Evolutionary conservation across 768 basidiomycete genomes (phyloP).

Genomic region (Russula dissimulans): DNA sequence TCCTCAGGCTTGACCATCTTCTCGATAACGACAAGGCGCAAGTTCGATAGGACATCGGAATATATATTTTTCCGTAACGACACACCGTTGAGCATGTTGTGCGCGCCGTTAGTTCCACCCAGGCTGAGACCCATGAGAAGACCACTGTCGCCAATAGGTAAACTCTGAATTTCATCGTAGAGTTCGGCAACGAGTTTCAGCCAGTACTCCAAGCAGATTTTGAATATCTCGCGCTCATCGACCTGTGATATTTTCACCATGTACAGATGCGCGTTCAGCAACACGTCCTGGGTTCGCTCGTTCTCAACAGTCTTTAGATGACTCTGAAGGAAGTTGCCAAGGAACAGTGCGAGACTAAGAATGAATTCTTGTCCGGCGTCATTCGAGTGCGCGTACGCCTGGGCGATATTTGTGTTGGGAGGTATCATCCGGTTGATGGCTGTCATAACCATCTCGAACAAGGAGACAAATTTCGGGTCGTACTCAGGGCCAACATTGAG

Average conservation of each 20-base stretch:
- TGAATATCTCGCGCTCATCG: slow-evolving; percentile 98
- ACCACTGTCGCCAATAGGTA: slow-evolving; percentile 82
- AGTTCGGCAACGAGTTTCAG: slow-evolving; percentile 89
- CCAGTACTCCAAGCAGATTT: slow-evolving; percentile 99
- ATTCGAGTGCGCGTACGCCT: slow-evolving; percentile 80
- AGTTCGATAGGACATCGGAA: slow-evolving; percentile 86
- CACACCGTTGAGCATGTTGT: slow-evolving; percentile 66
- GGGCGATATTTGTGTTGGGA: slow-evolving; percentile 87
- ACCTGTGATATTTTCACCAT: slow-evolving; percentile 98
- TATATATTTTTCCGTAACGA: slow-evolving; percentile 90
- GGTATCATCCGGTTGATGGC: slow-evolving; percentile 95
- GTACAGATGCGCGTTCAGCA: slow-evolving; percentile 94
- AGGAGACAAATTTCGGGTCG: slow-evolving; percentile 93
- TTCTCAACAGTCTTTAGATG: slow-evolving; percentile 94
- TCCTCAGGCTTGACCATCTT: slow-evolving; percentile 99
- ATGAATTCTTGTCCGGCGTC: slow-evolving; percentile 96
- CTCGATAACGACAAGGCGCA: slow-evolving; percentile 93
- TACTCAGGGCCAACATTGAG: slow-evolving; percentile 94
- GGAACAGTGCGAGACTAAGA: slow-evolving; percentile 94
- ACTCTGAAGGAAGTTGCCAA: slow-evolving; percentile 89
- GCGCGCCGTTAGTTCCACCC: slow-evolving; percentile 52
- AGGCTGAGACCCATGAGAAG: slow-evolving; percentile 85
- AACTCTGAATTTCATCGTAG: slow-evolving; percentile 91
- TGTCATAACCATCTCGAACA: slow-evolving; percentile 98
- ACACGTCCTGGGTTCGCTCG: slow-evolving; percentile 78